These are phyloP conservation scores for Yarrowia galli DNA, from an alignment of 1,139 yeast species.

Conservation along the genomic window DNA sequence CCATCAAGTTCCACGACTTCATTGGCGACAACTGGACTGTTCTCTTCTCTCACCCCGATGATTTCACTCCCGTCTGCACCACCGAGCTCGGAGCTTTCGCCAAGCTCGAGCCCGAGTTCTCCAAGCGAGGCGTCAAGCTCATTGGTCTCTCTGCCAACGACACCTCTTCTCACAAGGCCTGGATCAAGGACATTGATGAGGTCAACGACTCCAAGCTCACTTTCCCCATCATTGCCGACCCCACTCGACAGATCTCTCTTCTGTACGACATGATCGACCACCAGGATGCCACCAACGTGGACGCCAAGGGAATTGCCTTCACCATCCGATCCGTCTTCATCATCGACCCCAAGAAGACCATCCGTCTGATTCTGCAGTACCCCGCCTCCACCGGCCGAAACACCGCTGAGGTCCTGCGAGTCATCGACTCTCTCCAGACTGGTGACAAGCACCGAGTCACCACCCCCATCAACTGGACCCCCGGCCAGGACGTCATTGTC, in stretches of 20 bases:
- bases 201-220: slow-evolving; percentile 69
- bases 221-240: slow-evolving; percentile 86
- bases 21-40: slow-evolving; percentile 79
- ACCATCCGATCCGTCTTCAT: slow-evolving; percentile 85
- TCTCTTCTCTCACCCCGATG: slow-evolving; percentile 86
- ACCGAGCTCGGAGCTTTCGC: slow-evolving; percentile 91
- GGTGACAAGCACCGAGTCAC: slow-evolving; percentile 76
- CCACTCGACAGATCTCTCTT: slow-evolving; percentile 69
- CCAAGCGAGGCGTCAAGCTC: slow-evolving; percentile 76
- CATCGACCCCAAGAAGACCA: slow-evolving; percentile 78
- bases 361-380: slow-evolving; percentile 75
- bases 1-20: slow-evolving; percentile 76
- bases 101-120: slow-evolving; percentile 80
- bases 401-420: slow-evolving; percentile 86
- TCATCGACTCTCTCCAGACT: slow-evolving; percentile 77
- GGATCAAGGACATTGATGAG: slow-evolving; percentile 87
- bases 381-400: slow-evolving; percentile 90
- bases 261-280: slow-evolving; percentile 80
- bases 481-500: slow-evolving; percentile 85
- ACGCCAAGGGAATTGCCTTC: slow-evolving; percentile 64
- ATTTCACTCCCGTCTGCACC: slow-evolving; percentile 89
- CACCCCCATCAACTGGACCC: slow-evolving; percentile 87
- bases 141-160: slow-evolving; percentile 81
- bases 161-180: slow-evolving; percentile 71
- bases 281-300: slow-evolving; percentile 67